These are phyloP conservation scores for Pinus albicaulis DNA, from an alignment of 75 land plant genomes.

Conservation along the genomic window DNA sequence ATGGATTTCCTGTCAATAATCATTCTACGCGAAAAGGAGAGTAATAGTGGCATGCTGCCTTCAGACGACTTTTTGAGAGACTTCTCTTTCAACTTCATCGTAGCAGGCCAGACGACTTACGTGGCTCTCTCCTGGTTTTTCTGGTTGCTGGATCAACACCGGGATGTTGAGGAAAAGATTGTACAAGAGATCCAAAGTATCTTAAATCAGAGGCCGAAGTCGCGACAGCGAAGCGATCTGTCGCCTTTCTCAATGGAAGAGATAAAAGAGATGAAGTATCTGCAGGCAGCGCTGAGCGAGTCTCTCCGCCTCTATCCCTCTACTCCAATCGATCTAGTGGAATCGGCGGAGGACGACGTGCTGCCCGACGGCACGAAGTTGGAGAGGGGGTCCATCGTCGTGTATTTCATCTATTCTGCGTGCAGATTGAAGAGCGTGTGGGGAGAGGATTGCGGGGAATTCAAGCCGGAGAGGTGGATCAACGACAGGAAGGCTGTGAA, in stretches of 20 bases:
- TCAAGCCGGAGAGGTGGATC: constrained; percentile 64
- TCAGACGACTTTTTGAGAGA: constrained; percentile 42
- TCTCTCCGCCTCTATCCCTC: constrained; percentile 81
- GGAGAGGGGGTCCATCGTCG: constrained; percentile 41
- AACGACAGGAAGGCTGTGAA: not conserved
- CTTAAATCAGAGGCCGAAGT: constrained; percentile 49
- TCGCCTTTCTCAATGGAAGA: constrained; percentile 4
- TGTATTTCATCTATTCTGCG: constrained; percentile 70
- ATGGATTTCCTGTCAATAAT: constrained; percentile 37
- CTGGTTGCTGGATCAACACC: constrained; percentile 47
- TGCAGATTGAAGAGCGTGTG: constrained; percentile 68
- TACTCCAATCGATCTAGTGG: constrained; percentile 65
- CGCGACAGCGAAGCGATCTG: constrained; percentile 9
- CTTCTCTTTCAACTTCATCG: constrained; percentile 41
- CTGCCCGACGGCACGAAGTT: constrained; percentile 76
- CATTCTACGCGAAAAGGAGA: constrained; percentile 26
- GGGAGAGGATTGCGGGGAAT: constrained; percentile 54
- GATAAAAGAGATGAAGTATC: constrained; percentile 38
- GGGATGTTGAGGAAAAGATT: constrained; percentile 22
- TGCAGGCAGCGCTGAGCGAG: constrained; percentile 68
- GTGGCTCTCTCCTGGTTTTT: constrained; percentile 60
- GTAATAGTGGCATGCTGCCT: not conserved
- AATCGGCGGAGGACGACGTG: constrained; percentile 34
- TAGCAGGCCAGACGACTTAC: constrained; percentile 59
- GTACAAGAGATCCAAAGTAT: constrained; percentile 16